Base-by-base conservation (phyloP, 139 green algal genomes). In the Chlorella sp. region DNA sequence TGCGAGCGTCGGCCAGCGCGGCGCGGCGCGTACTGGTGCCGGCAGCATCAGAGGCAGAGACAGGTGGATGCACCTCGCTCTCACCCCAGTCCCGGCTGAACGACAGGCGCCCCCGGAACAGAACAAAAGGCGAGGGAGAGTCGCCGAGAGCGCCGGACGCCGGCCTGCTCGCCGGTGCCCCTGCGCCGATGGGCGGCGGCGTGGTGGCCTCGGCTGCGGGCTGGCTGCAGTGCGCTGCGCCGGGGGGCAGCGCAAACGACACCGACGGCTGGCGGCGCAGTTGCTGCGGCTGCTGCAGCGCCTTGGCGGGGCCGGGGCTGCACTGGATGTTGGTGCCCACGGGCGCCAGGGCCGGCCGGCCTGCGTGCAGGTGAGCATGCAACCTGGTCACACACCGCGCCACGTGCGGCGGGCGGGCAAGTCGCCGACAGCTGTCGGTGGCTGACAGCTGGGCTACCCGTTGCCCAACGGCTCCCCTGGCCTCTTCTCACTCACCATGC, bases 401-500 rank as follows among this genome's bases (percentile, higher is more conserved):
- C 33, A n/a, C 31, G 25, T 64, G 58, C 6, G 11, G 14, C 5
- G 35, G 62, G 25, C 27, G 5, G 1, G 35, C 29, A 17, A 11
- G 59, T 35, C 4, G 1, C 36, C 31, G 23, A 35, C 58, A 25
- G 33, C 31, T n/a, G 14, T 41, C 2, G 41, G 21, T 7, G 2
- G 21, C 0, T 5, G 23, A 0, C 67, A 74, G 48, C 67, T 74
- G n/a, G n/a, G n/a, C n/a, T n/a, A n/a, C n/a, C n/a, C n/a, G n/a
- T 48, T 66, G 36, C 53, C 53, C 53, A 75, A 6, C 8, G 50
- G 50, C 50, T 50, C 35, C 9, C 51, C 69, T 17, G 69, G 69
- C 38, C 53, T 75, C n/a, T 75, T 40, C 27, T 53, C 69, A 1
- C 40, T 75, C 12, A 53, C 38, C 6, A 75, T 75, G 15, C n/a